Evolutionary conservation across 306 rosid genomes (phyloP).

Genomic region (Coriaria nepalensis): DNA sequence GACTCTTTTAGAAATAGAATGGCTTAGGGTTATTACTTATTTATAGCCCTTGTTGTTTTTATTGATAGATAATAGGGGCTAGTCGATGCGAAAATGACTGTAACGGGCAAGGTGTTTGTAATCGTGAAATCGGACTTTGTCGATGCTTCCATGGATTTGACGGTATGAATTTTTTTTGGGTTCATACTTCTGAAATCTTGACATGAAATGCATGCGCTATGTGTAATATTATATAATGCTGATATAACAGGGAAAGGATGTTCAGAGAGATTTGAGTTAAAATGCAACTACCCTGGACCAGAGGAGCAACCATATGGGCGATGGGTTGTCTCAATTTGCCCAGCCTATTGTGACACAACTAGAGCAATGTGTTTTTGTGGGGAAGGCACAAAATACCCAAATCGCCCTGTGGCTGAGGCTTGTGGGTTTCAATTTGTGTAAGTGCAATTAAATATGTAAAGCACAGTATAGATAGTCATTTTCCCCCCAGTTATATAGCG

Average conservation of each 20-base stretch:
- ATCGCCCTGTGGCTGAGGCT: slow-evolving; percentile 84
- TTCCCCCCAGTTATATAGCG: no score
- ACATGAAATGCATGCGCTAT: no score
- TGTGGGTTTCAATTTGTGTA: slow-evolving; percentile 84
- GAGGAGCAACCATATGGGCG: slow-evolving; percentile 54
- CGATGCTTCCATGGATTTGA: slow-evolving; percentile 81
- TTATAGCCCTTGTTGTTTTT: slow-evolving; percentile 11
- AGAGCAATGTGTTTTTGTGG: slow-evolving; percentile 99
- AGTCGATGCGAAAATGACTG: slow-evolving; percentile 65
- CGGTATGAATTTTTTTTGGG: no score
- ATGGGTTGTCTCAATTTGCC: slow-evolving; percentile 92
- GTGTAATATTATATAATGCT: no score
- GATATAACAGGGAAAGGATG: slow-evolving; percentile 66
- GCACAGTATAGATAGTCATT: no score
- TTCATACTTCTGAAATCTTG: no score
- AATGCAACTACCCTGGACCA: slow-evolving; percentile 56
- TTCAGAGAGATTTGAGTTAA: slow-evolving; percentile 42
- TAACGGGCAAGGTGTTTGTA: slow-evolving; percentile 72
- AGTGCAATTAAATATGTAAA: slow-evolving; percentile 23
- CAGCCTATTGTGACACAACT: slow-evolving; percentile 78
- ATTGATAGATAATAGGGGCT: slow-evolving; percentile 58
- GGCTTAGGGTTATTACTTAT: no score
- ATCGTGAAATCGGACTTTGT: slow-evolving; percentile 72
- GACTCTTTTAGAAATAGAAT: no score
- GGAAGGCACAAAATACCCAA: slow-evolving; percentile 86